These are phyloP conservation scores for Solanum paucissectum DNA, from an alignment of 257 asterid genomes.

Conservation along the genomic window DNA sequence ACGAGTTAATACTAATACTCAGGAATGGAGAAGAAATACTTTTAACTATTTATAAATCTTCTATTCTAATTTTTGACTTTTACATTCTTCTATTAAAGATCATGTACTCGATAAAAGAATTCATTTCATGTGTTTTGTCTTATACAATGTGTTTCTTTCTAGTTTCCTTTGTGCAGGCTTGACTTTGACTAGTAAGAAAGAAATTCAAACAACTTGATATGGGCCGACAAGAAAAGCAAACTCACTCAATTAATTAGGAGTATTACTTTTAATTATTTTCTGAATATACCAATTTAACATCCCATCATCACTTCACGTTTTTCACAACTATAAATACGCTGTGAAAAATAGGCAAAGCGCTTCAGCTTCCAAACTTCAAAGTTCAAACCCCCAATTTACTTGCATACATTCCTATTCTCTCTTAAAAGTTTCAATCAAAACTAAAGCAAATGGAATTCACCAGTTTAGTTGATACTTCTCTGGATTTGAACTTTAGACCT, in stretches of 20 bases:
- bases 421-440: background rate
- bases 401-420: background rate
- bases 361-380: background rate
- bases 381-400: background rate
- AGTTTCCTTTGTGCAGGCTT: slow-evolving; percentile 20
- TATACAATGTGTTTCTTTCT: background rate
- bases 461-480: slow-evolving; percentile 48
- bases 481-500: slow-evolving; percentile 59
- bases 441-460: slow-evolving; percentile 50
- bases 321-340: slow-evolving; percentile 1
- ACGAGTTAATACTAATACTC: background rate
- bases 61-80: background rate
- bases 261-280: background rate
- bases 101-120: background rate
- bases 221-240: slow-evolving; percentile 16
- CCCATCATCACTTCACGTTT: background rate
- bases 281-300: background rate
- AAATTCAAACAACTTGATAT: slow-evolving; percentile 10
- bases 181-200: slow-evolving; percentile 25
- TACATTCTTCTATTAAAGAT: background rate
- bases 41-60: background rate
- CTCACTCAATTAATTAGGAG: background rate
- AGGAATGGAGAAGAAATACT: background rate
- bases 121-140: background rate
- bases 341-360: background rate